Evolutionary conservation across 768 basidiomycete species (phyloP), one percentile per base, ranked within the genome.

Genomic region (Termitomyces sp.): DNA sequence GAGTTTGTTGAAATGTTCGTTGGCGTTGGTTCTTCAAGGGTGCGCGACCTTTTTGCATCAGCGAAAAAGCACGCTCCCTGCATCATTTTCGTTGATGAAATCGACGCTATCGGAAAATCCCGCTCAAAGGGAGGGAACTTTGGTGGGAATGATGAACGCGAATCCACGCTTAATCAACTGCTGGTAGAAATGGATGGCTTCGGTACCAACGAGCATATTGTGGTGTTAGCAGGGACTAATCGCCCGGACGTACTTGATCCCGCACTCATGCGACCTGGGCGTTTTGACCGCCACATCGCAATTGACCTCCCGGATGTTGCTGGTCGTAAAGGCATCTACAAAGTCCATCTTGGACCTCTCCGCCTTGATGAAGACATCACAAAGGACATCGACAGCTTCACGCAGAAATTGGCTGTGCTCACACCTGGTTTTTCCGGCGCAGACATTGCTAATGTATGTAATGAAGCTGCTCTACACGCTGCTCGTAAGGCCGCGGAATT

Each of bases 1-100:
- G 97, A 99, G 68, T 98, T 99, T 68, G 94, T 99, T 58, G 97
- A 99, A 74, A 98, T 98, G 95, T 99, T 98, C 67, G 97, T 99
- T 62, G 97, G 97, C 71, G 97, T 98, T 50, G 97, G 97, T 55
- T 94, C 97, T 2, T 95, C 93, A 3, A 85, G 97, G 59, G 97
- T 99, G 11, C 87, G 97, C 46, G 97, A 99, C 72, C 84, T 99
- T 42, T 99, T 99, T 70, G 90, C 94, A 34, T 94, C 90, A 4
- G 97, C 97, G 45, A 94, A 91, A 81, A 98, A 98, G 78, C 84
- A 97, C 67, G 94, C 97, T 0, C 97, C 97, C 0, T 95, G 93
- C 67, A 99, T 99, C 77, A 91, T 99, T 68, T 99, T 99, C 73
- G 83, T 99, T 59, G 97, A 99, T 70, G 97, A 99, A 74, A 99